Percentiles rank a stretch among this genome's conserved stretches.
Conservation (phyloP, 805 yeast species). For the Metschnikowia rubicola region DNA sequence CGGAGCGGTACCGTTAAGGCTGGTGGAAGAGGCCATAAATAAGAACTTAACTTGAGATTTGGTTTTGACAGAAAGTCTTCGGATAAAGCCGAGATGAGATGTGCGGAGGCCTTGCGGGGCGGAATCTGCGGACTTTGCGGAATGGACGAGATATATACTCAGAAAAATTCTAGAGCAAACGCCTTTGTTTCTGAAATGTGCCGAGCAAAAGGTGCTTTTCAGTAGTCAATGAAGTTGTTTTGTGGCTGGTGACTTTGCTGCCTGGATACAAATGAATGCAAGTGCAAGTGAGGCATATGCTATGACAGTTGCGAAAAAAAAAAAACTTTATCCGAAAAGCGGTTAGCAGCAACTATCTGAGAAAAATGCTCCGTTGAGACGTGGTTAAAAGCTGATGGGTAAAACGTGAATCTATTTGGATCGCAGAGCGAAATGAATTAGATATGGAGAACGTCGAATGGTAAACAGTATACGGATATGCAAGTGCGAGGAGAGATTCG, state of each 20-base stretch:
- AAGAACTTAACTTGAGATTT: too few species aligned
- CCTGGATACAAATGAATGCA: background rate
- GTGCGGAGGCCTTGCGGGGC: too few species aligned
- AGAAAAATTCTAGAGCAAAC: too few species aligned
- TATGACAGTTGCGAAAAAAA: background rate
- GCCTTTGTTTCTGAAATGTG: background rate
- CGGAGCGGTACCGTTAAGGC: background rate
- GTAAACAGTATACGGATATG: background rate
- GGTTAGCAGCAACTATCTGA: background rate
- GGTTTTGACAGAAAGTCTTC: too few species aligned
- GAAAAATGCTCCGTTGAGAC: background rate
- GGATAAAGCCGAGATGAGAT: too few species aligned
- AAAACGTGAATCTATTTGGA: too few species aligned
- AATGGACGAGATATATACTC: too few species aligned
- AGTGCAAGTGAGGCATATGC: slow-evolving; percentile 1
- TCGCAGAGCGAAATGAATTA: too few species aligned
- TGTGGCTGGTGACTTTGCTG: background rate
- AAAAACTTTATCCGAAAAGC: background rate
- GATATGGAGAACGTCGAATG: too few species aligned
- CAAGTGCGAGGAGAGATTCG: background rate
- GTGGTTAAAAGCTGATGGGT: too few species aligned
- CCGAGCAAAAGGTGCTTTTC: background rate
- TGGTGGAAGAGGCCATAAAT: background rate
- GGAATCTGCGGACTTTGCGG: too few species aligned
- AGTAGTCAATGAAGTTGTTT: background rate